Evolutionary conservation across 148 eudicot species (phyloP), one percentile per base, ranked within the genome.

Genomic region (Pouteria glomerata): DNA sequence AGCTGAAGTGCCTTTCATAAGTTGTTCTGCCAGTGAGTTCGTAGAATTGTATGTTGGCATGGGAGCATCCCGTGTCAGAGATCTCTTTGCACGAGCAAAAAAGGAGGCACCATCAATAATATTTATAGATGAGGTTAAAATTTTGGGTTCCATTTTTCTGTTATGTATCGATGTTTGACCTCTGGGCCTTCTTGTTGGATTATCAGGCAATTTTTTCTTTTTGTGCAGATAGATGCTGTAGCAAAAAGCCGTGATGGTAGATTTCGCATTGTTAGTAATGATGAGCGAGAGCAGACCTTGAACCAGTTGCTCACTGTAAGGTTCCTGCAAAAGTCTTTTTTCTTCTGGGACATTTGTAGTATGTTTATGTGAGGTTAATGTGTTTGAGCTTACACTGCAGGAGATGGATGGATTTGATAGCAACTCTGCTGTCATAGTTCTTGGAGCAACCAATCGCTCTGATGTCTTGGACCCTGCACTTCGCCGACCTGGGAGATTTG

Each of bases 401-500:
- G 98, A 94, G 79, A 94, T 94, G 98, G 98, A 94, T 85, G 98
- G 97, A 42, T 94, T 94, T 84, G 98, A 94, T 74, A 94, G 96
- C 84, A 94, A 86, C 64, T 89, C 98, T 71, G 93, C 98, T 71
- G 97, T 94, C 44, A 94, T 94, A 66, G 98, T 94, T 73, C 96
- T 94, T 74, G 98, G 97, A 73, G 98, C 98, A 50, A 94, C 98
- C 31, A 91, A 94, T 67, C 90, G 98, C 66, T 86, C 97, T 56
- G 97, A 91, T 76, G 98, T 94, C 73, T 81, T 94, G 68, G 97
- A 94, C 72, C 98, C 97, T 53, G 98, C 98, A 64, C 97, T 94
- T 71, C 91, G 98, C 61, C 88, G 96, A 59, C 97, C 97, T 19
- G 97, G 97, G 64, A 89, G 97, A 86, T 92, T 92, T 83, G 97